phyloP scores from a whole-genome alignment of 1,284 basidiomycete species.

The Vanrija pseudolonga region DNA sequence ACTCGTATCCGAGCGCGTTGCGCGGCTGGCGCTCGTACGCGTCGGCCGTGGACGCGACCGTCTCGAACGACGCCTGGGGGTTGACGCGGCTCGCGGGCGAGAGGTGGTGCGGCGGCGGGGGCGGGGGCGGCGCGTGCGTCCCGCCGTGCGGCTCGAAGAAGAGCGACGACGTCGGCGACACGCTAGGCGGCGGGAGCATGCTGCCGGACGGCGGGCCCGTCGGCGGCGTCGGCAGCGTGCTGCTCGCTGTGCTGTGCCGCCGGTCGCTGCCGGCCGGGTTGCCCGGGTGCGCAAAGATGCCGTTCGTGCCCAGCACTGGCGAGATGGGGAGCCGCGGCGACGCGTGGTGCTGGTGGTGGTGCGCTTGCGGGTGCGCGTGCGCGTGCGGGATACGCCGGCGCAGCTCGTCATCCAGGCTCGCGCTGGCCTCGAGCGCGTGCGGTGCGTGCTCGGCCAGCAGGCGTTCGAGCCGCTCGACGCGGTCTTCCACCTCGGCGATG shows the following conservation, averaged over 20 bases:
- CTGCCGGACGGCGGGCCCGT: neutral
- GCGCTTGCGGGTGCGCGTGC: too few relatives aligned
- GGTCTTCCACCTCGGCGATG: slow-evolving; percentile 19
- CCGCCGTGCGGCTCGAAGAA: neutral
- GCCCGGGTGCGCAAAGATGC: too few relatives aligned
- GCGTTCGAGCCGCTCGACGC: slow-evolving; percentile 15
- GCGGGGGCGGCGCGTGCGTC: neutral
- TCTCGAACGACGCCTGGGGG: neutral
- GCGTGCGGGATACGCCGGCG: too few relatives aligned
- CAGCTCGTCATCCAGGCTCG: too few relatives aligned
- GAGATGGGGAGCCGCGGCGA: too few relatives aligned
- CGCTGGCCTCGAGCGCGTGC: neutral
- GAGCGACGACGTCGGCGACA: neutral
- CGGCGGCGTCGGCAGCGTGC: neutral
- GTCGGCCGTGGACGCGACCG: slow-evolving; percentile 3
- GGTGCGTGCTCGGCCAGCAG: slow-evolving; percentile 12
- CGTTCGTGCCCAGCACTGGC: too few relatives aligned
- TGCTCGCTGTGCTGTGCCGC: too few relatives aligned
- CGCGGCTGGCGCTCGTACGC: slow-evolving; percentile 14
- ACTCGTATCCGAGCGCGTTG: slow-evolving; percentile 20
- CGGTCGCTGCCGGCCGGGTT: too few relatives aligned
- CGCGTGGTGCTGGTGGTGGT: too few relatives aligned
- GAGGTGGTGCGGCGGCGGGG: neutral
- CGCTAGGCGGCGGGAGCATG: neutral
- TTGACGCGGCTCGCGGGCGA: neutral